phyloP scores from a whole-genome alignment of 192 early-diverging fungal species.

The Rhizophagus sp. region DNA sequence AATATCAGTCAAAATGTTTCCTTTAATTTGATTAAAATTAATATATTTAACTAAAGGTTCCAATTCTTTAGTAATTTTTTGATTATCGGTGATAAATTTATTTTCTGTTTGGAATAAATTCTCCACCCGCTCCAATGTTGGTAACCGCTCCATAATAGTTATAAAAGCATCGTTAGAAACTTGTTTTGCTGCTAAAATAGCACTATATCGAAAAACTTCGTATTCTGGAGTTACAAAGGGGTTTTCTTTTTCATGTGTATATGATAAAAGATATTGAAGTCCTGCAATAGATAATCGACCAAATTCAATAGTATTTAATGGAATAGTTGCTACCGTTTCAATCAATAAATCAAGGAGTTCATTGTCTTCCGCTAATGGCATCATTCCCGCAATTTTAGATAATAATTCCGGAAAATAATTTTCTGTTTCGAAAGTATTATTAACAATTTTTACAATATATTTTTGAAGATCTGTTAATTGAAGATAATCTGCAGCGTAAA shows the following conservation, averaged over 20 bases:
- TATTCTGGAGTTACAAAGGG: slow-evolving; percentile 21
- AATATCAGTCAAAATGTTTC: neutral
- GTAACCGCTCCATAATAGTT: neutral
- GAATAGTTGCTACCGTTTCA: neutral
- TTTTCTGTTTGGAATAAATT: neutral
- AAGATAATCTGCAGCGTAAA: slow-evolving; percentile 28
- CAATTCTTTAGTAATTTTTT: neutral
- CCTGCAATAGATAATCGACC: neutral
- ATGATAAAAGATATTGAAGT: neutral
- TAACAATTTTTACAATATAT: neutral
- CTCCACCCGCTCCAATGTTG: neutral
- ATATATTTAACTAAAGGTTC: neutral
- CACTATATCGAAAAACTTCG: slow-evolving; percentile 12
- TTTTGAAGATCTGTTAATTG: neutral
- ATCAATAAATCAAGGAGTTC: neutral
- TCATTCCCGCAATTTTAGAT: neutral
- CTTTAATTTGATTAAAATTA: neutral
- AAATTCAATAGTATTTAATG: neutral
- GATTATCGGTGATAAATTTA: neutral
- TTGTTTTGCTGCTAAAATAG: neutral
- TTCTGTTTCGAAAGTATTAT: neutral
- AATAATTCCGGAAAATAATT: neutral
- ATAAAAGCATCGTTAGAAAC: neutral
- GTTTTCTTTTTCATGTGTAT: neutral
- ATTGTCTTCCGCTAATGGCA: neutral